Conservation (phyloP, 108 stramenopile species). For the Mayamaea pseudoterrestris region DNA sequence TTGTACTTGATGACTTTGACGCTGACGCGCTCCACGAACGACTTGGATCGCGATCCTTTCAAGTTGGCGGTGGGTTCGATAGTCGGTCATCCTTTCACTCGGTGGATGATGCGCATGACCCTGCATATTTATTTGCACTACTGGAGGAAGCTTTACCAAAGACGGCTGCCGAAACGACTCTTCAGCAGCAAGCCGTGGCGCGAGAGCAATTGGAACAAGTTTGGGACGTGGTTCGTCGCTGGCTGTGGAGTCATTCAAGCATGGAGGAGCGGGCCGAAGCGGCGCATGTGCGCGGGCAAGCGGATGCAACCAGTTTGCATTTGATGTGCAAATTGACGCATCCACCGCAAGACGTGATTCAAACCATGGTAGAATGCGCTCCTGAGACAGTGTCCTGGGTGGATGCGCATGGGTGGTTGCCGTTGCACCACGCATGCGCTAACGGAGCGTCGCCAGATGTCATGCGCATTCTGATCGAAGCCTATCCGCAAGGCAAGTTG, state of each 20-base stretch:
- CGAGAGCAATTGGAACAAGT: constrained; percentile 28
- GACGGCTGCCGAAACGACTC: constrained; percentile 5
- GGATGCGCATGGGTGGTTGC: constrained; percentile 65
- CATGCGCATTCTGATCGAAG: constrained; percentile 28
- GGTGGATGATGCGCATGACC: no score
- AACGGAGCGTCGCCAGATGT: constrained; percentile 58
- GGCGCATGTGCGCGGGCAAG: constrained; percentile 38
- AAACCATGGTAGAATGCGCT: constrained; percentile 30
- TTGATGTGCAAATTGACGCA: constrained; percentile 47
- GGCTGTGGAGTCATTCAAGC: constrained; percentile 36
- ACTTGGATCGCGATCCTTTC: no score
- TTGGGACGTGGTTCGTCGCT: constrained; percentile 54
- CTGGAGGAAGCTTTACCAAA: constrained; percentile 40
- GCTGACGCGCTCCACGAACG: no score
- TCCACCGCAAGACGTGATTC: constrained; percentile 48
- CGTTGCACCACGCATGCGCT: constrained; percentile 70
- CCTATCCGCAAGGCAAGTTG: constrained; percentile 47
- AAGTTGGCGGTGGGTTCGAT: no score
- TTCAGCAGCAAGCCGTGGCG: constrained; percentile 6
- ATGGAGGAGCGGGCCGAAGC: constrained; percentile 37
- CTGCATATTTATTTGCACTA: constrained; percentile 28
- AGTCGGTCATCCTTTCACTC: no score
- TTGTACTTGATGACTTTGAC: no score
- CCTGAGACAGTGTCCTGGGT: constrained; percentile 40
- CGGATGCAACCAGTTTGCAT: constrained; percentile 57